phyloP scores from a whole-genome alignment of 1,284 basidiomycete species.

The Ustilago sp. region DNA sequence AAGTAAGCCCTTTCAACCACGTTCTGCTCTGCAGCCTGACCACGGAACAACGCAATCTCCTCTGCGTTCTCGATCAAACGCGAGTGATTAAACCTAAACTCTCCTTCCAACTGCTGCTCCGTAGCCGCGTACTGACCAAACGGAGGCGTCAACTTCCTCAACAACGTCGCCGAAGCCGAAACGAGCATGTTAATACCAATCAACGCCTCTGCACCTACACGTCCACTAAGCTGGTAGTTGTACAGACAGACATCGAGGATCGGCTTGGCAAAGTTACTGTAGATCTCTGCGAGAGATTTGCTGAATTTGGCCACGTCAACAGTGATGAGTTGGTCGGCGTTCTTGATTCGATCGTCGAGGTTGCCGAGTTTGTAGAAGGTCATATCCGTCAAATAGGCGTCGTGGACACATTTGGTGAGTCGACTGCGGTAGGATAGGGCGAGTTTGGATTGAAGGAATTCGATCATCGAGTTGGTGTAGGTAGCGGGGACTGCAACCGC shows the following conservation, averaged over 20 bases:
- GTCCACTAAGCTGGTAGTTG: conserved; percentile 93
- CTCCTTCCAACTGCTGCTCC: conserved; percentile 78
- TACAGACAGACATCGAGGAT: conserved; percentile 90
- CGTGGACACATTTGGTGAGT: conserved; percentile 84
- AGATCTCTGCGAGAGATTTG: conserved; percentile 89
- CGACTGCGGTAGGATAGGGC: conserved; percentile 91
- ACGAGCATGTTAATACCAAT: conserved; percentile 86
- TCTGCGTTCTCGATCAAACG: conserved; percentile 93
- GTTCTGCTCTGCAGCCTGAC: conserved; percentile 91
- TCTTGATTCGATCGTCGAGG: conserved; percentile 86
- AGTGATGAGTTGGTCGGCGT: conserved; percentile 97
- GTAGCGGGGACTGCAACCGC: conserved; percentile 84
- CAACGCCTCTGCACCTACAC: conserved; percentile 93
- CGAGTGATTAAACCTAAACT: conserved; percentile 89
- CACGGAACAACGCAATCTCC: conserved; percentile 91
- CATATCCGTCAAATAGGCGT: conserved; percentile 83
- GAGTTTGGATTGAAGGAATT: conserved; percentile 90
- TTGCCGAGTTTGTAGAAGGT: conserved; percentile 89
- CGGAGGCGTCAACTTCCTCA: conserved; percentile 78
- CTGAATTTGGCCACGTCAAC: conserved; percentile 96
- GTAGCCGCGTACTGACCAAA: conserved; percentile 92
- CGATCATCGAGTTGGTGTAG: conserved; percentile 94
- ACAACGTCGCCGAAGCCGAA: conserved; percentile 72
- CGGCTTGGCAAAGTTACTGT: conserved; percentile 78
- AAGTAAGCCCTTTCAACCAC: conserved; percentile 92